phyloP scores from a whole-genome alignment of 257 asterid genomes.

The Rehmannia glutinosa region DNA sequence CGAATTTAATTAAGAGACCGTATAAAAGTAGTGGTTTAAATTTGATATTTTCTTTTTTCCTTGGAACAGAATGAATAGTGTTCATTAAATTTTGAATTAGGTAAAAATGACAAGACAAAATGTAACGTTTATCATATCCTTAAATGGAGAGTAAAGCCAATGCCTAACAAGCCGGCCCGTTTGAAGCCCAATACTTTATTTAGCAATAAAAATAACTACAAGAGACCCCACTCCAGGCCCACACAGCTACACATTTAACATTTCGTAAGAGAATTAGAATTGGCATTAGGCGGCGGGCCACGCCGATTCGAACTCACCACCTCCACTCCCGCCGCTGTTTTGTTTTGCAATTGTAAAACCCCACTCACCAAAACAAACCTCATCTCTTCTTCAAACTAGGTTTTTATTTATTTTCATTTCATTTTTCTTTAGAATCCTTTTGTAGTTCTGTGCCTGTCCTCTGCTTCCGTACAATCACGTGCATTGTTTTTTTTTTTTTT shows the following conservation, averaged over 20 bases:
- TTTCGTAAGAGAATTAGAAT: not conserved
- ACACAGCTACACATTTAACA: not conserved
- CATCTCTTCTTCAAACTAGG: not conserved
- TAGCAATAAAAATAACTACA: too few species aligned
- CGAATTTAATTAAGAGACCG: too few species aligned
- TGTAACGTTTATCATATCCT: not conserved
- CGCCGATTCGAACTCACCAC: slow-evolving; percentile 37
- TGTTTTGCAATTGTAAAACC: slow-evolving; percentile 12
- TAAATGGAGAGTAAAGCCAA: not conserved
- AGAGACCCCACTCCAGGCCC: not conserved
- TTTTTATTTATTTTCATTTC: not conserved
- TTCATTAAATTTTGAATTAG: too few species aligned
- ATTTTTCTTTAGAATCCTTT: not conserved
- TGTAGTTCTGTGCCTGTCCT: not conserved
- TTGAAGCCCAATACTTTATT: too few species aligned
- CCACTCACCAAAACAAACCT: not conserved
- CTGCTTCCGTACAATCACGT: not conserved
- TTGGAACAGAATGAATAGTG: too few species aligned
- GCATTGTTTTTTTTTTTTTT: not conserved
- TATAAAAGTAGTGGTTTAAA: too few species aligned
- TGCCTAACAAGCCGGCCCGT: not conserved
- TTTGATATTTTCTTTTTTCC: too few species aligned
- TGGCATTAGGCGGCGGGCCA: slow-evolving; percentile 23
- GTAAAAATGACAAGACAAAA: too few species aligned
- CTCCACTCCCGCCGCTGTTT: slow-evolving; percentile 43